Conservation (phyloP, 768 basidiomycete genomes). For the Xerocomellus chrysenteron region DNA sequence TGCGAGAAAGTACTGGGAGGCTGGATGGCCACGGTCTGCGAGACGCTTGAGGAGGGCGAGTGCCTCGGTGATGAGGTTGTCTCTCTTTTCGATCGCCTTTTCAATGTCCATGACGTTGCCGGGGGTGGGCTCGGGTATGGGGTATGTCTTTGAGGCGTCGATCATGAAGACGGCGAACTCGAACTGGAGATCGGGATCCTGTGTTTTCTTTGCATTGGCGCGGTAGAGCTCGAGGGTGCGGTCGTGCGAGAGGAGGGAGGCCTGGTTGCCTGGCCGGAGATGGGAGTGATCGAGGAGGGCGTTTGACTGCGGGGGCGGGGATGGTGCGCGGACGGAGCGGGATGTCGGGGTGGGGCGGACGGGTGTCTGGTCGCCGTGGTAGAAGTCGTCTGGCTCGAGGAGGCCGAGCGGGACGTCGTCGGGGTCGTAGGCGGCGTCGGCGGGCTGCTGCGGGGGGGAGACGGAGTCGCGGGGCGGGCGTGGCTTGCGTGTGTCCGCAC, state of each 20-base stretch:
- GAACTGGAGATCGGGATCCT: slow-evolving; percentile 96
- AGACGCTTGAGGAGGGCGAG: slow-evolving; percentile 83
- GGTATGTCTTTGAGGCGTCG: slow-evolving; percentile 90
- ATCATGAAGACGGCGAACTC: slow-evolving; percentile 99
- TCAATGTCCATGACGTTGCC: slow-evolving; percentile 81
- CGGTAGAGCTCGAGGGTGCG: slow-evolving; percentile 97
- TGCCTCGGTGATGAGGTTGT: slow-evolving; percentile 88
- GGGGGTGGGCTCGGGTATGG: slow-evolving; percentile 65
- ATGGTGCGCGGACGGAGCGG: slow-evolving; percentile 64
- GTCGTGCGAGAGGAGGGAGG: slow-evolving; percentile 90
- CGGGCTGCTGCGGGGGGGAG: slow-evolving; percentile 28
- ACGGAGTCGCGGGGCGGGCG: slow-evolving; percentile 16
- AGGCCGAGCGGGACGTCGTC: slow-evolving; percentile 39
- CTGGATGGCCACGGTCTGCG: slow-evolving; percentile 90
- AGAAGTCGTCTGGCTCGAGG: slow-evolving; percentile 44
- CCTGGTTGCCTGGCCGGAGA: slow-evolving; percentile 88
- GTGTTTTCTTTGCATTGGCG: slow-evolving; percentile 96
- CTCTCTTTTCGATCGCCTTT: slow-evolving; percentile 75
- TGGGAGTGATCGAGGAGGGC: slow-evolving; percentile 90
- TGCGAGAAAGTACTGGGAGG: slow-evolving; percentile 96
- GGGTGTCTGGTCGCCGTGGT: slow-evolving; percentile 17
- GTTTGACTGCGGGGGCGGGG: slow-evolving; percentile 49
- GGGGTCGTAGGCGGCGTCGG: slow-evolving; percentile 37
- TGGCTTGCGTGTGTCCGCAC: not conserved
- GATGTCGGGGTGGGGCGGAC: slow-evolving; percentile 41